Percentiles rank a stretch among this genome's conserved stretches.
These are phyloP conservation scores for Trichoderma guizhouense DNA, from an alignment of 2,329 filamentous ascomycete genomes.

Conservation along the genomic window DNA sequence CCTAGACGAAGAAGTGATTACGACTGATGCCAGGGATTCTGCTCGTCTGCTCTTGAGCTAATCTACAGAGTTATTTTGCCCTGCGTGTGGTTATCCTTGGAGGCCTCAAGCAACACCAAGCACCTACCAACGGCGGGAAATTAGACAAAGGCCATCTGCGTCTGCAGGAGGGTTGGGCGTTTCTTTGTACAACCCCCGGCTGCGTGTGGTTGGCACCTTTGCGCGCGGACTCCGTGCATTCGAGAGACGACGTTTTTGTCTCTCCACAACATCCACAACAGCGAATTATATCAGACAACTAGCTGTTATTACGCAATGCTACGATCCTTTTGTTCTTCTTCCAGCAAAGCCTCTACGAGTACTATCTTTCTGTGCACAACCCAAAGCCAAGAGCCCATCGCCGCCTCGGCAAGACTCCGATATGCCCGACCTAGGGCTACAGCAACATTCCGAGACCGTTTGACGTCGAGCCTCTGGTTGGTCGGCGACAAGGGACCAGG, in stretches of 20 bases:
- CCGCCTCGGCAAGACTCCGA: background rate
- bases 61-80: background rate
- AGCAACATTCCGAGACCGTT: background rate
- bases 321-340: background rate
- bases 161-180: background rate
- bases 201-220: background rate
- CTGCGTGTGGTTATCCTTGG: background rate
- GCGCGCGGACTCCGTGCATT: background rate
- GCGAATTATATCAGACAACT: background rate
- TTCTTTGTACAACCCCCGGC: background rate
- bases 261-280: background rate
- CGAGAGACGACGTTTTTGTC: background rate
- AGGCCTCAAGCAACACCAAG: background rate
- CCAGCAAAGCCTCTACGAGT: background rate
- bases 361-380: background rate
- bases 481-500: background rate
- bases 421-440: constrained; percentile 2
- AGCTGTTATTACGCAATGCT: background rate
- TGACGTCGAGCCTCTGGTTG: background rate
- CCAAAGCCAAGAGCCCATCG: background rate
- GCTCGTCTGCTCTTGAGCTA: background rate
- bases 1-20: background rate
- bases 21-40: background rate
- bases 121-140: background rate
- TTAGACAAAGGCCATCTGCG: background rate